These are phyloP conservation scores for Pseudognaphalium luteoalbum DNA, from an alignment of 129 eudicot species.

Conservation along the genomic window DNA sequence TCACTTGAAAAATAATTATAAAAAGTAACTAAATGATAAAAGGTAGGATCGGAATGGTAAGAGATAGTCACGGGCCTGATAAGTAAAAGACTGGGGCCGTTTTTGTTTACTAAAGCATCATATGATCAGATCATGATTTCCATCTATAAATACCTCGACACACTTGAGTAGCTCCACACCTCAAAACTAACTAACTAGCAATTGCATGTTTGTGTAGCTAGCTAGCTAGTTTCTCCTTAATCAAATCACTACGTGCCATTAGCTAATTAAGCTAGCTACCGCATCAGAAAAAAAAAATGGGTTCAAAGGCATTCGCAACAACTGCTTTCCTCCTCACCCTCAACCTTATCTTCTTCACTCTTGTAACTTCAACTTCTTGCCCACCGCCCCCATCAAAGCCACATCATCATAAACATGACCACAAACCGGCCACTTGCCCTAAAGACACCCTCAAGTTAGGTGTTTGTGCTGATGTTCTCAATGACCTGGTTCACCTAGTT, in stretches of 20 bases:
- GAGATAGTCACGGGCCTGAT: neutral
- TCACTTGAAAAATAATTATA: no score
- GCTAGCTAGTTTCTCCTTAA: neutral
- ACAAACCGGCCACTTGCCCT: conserved; percentile 14
- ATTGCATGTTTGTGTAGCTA: neutral
- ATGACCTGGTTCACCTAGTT: conserved; percentile 4
- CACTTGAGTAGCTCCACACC: neutral
- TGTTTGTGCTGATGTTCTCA: conserved; percentile 11
- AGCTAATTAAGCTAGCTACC: neutral
- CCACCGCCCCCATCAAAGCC: conserved; percentile 15
- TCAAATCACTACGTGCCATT: no score
- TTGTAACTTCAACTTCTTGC: conserved; percentile 15
- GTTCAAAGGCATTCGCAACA: conserved; percentile 11
- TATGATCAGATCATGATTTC: neutral
- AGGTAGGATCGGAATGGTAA: neutral
- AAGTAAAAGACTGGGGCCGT: neutral
- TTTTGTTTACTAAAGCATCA: neutral
- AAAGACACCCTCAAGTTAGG: conserved; percentile 20
- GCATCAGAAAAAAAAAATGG: neutral
- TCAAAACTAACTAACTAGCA: neutral
- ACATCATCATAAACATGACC: neutral
- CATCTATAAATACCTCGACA: conserved; percentile 1
- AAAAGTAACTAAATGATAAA: no score
- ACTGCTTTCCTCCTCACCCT: conserved; percentile 13
- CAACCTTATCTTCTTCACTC: conserved; percentile 16